Evolutionary conservation across 352 stramenopile genomes (phyloP), one percentile per base, ranked within the genome.

Genomic region (Nothophytophthora sp.): DNA sequence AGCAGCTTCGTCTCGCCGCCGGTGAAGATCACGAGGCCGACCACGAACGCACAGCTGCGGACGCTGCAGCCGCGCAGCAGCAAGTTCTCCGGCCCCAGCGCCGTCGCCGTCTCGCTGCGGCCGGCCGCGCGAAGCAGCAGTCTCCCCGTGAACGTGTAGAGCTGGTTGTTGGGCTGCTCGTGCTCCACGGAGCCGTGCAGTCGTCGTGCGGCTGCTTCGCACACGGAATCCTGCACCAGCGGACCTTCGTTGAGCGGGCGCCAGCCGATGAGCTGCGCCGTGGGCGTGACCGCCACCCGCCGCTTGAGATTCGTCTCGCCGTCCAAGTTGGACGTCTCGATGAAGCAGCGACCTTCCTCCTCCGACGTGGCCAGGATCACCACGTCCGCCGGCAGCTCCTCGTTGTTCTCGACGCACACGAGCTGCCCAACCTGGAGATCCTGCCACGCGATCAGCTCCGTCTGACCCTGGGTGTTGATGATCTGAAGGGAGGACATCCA

Each of bases 241-340:
- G 70, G 66, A n/a, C n/a, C n/a, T 12, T 88, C 77, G 37, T 87
- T 89, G 16, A 90, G 46, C 7, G 63, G 72, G 24, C 78, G 69
- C 49, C 73, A 87, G 11, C 80, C 80, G 23, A 86, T 70, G 33
- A 81, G 55, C n/a, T 70, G 68, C 4, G 74, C 67, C 20, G 87
- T 67, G 19, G 63, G 54, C 36, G 88, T 69, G 46, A 88, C 76
- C 1, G 77, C 77, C 0, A 56, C 68, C 30, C 81, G 62, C 23
- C 70, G 71, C 65, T 98, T 98, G n/a, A 98, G 58, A 58, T 98
- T 97, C 8, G 92, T 98, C 61, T 98, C 92, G 15, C 94, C 93
- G 50, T 98, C 94, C 35, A 98, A 65, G 56, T 96, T 97, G 44
- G 82, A 91, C 8, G 94, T 98, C 65, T 98, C 93, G 25, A 98